Percentiles rank a stretch among this genome's conserved stretches.
Conservation (phyloP, 106 monocot species). For the Acorus calamus region DNA sequence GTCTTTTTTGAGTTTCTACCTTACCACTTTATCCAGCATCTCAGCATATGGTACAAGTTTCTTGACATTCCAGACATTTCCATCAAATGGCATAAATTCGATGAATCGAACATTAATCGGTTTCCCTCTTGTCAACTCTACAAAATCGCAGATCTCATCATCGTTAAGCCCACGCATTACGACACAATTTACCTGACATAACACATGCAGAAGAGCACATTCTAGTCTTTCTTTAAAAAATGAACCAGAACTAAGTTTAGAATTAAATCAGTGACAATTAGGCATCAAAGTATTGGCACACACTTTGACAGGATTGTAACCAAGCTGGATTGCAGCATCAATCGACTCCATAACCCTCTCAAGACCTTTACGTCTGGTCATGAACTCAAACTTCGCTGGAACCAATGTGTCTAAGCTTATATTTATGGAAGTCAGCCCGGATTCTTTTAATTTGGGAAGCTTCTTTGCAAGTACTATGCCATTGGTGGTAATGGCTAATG, state of each 20-base stretch:
- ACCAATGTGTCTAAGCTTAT: slow-evolving; percentile 98
- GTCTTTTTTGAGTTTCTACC: slow-evolving; percentile 36
- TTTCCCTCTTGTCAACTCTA: slow-evolving; percentile 76
- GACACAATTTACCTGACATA: slow-evolving; percentile 84
- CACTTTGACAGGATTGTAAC: slow-evolving; percentile 90
- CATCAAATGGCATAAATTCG: slow-evolving; percentile 99
- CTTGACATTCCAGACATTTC: slow-evolving; percentile 96
- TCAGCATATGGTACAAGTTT: slow-evolving; percentile 93
- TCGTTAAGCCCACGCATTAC: slow-evolving; percentile 96
- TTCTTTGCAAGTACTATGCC: slow-evolving; percentile 76
- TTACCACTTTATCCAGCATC: slow-evolving; percentile 99
- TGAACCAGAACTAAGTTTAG: background rate
- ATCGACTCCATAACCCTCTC: slow-evolving; percentile 78
- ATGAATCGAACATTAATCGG: slow-evolving; percentile 97
- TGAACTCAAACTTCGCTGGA: slow-evolving; percentile 93
- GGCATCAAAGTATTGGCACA: background rate
- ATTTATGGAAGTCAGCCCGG: slow-evolving; percentile 68
- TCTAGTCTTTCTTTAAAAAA: background rate
- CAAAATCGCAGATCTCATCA: slow-evolving; percentile 94
- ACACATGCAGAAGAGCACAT: background rate
- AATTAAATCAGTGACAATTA: too few species aligned
- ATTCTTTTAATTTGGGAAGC: slow-evolving; percentile 84
- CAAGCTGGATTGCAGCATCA: slow-evolving; percentile 67
- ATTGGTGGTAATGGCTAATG: slow-evolving; percentile 90
- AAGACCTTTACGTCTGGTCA: slow-evolving; percentile 91